phyloP scores from a whole-genome alignment of 1,284 basidiomycete genomes.

The Cutaneotrichosporon cutaneum region DNA sequence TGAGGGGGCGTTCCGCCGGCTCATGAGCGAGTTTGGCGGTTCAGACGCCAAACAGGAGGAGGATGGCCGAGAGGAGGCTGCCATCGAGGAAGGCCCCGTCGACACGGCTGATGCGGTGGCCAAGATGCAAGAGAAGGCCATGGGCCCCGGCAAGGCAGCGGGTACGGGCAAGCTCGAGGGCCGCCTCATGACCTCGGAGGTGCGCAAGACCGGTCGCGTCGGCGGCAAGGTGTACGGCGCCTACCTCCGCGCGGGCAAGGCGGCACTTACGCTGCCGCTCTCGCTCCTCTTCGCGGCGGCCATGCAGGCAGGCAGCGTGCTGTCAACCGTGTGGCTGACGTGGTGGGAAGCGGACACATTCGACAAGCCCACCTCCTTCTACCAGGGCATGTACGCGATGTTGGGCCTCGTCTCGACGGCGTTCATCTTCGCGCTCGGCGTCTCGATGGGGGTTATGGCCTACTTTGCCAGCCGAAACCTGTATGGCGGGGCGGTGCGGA shows the following conservation, averaged over 20 bases:
- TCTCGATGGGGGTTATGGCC: conserved; percentile 61
- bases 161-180: conserved; percentile 63
- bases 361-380: conserved; percentile 55
- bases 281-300: conserved; percentile 60
- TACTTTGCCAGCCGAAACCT: conserved; percentile 63
- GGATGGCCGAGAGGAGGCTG: conserved; percentile 52
- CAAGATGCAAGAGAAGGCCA: conserved; percentile 18
- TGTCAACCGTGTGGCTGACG: conserved; percentile 58
- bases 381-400: conserved; percentile 69
- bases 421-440: conserved; percentile 65
- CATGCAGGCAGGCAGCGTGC: conserved; percentile 62
- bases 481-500: conserved; percentile 59
- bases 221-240: conserved; percentile 64
- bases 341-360: conserved; percentile 66
- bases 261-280: conserved; percentile 60
- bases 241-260: conserved; percentile 67
- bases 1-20: conserved; percentile 61
- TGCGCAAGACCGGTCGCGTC: conserved; percentile 65
- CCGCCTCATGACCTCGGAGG: conserved; percentile 49
- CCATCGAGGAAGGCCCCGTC: conserved; percentile 33
- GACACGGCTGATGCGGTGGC: conserved; percentile 13
- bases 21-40: conserved; percentile 67
- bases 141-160: conserved; percentile 55
- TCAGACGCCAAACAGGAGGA: conserved; percentile 52
- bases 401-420: conserved; percentile 59